Conservation (phyloP, 345 rosid species). For the Heritiera littoralis region DNA sequence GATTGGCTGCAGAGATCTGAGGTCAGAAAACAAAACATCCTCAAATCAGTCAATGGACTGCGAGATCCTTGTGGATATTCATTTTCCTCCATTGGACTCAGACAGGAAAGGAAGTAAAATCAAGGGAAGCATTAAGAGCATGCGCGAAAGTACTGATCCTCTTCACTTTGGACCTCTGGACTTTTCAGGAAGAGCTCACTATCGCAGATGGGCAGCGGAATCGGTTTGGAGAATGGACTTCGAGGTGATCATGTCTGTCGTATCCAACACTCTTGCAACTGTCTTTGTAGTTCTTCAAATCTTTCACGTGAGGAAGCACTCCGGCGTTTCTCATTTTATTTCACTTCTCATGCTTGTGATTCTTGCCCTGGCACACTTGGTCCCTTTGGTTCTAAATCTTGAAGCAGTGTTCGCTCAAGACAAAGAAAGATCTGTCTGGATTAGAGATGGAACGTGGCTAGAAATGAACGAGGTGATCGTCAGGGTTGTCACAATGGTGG, state of each 20-base stretch:
- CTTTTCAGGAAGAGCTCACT: slow-evolving; percentile 30
- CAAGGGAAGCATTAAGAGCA: slow-evolving; percentile 45
- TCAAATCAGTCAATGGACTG: slow-evolving; percentile 35
- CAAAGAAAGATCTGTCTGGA: background rate
- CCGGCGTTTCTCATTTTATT: slow-evolving; percentile 34
- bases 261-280: slow-evolving; percentile 46
- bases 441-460: slow-evolving; percentile 33
- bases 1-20: slow-evolving; percentile 48
- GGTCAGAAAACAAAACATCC: background rate
- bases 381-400: slow-evolving; percentile 43
- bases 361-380: slow-evolving; percentile 44
- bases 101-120: slow-evolving; percentile 24
- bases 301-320: slow-evolving; percentile 39
- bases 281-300: slow-evolving; percentile 43
- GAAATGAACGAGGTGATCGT: slow-evolving; percentile 44
- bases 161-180: slow-evolving; percentile 31
- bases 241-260: slow-evolving; percentile 42
- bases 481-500: slow-evolving; percentile 47
- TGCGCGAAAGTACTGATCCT: slow-evolving; percentile 35
- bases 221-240: slow-evolving; percentile 47
- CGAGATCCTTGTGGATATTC: slow-evolving; percentile 35
- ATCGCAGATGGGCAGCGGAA: slow-evolving; percentile 4
- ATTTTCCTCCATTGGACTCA: slow-evolving; percentile 43
- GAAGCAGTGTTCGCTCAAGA: slow-evolving; percentile 39
- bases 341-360: slow-evolving; percentile 50